Base-by-base conservation (phyloP, 108 stramenopile species). In the Phaeodactylum tricornutum region DNA sequence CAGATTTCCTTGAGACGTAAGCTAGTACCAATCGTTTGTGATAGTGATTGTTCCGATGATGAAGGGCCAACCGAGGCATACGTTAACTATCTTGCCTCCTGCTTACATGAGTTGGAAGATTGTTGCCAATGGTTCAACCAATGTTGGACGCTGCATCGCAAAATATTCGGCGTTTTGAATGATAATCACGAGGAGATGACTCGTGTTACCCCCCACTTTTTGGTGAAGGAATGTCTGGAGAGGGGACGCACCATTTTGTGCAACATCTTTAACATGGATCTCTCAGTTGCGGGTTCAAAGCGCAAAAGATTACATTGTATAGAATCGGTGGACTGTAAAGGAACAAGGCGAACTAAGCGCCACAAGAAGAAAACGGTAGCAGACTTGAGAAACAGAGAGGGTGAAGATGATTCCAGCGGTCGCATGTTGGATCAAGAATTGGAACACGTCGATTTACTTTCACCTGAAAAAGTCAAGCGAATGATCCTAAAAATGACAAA, bases 31-130 rank as follows among this genome's bases (percentile, higher is more conserved):
- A n/a, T n/a, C n/a, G n/a, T n/a, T n/a, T n/a, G n/a, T n/a, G n/a
- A n/a, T n/a, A n/a, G n/a, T n/a, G n/a, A n/a, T n/a, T n/a, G n/a
- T n/a, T n/a, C 51, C 21, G 72, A 67, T 34, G 67, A 60, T 2
- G 59, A 68, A 32, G 49, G 50, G 2, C 69, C 75, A 14, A 63
- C 75, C n/a, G 69, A 71, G 49, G 36, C 52, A 14, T 67, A 63
- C 23, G 58, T 76, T 14, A 55, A 62, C 35, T 46, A 66, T 52
- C 40, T 76, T 23, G 55, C 60, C 4, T 34, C 54, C 20, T 70
- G 69, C 46, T 57, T 62, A 9, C 27, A 43, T 6, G 45, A 59
- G n/a, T 26, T 62, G 9, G 50, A 48, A 6, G 47, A 53, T 2
- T 38, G 59, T 0, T 70, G 64, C 53, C 25, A 24, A 5, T 76